Evolutionary conservation across 192 early-diverging fungal species (phyloP), one percentile per base, ranked within the genome.

Genomic region (Phlyctochytrium planicorne): DNA sequence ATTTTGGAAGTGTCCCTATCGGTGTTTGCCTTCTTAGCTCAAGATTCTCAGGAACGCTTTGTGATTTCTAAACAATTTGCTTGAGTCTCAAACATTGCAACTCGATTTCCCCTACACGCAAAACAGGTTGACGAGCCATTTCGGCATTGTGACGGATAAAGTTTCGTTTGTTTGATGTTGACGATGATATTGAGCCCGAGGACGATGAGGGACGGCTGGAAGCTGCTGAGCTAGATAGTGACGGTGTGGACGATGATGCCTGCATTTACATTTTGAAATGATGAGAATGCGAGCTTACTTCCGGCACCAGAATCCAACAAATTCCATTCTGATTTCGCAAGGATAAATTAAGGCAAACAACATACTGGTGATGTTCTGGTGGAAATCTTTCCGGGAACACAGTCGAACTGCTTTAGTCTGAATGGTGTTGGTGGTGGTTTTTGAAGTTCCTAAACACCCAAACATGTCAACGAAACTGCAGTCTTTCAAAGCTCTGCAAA

Each of bases 1-100:
- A 86, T 82, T 75, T 65, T 17, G 84, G 84, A 32, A 86, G 62
- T 61, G 82, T 77, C 0, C 84, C 84, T 53, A 70, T 66, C 47
- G 72, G 63, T 27, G 67, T 69, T 14, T 16, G 50, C 27, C 64
- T 17, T n/a, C 64, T 23, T 59, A 29, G 16, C 24, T 65, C 55
- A 50, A 23, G 25, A 27, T 52, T 20, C 64, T 30, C 40, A 14
- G 64, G 64, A 16, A 52, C 27, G 64, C 52, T 65, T 12, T 10
- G 40, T 2, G 53, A 34, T 65, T 62, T 27, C 27, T 64, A 55
- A 12, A n/a, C 30, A 16, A 12, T 35, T 30, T 32, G 37, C 16
- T 1, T 53, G 53, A 31, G 20, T 17, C 17, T n/a, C 52, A 27
- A 17, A 30, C 6, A 52, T 24, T 27, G n/a, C n/a, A n/a, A n/a